Evolutionary conservation across 2,329 filamentous ascomycete genomes (phyloP), one percentile per base, ranked within the genome.

Genomic region (Botrytis aclada): DNA sequence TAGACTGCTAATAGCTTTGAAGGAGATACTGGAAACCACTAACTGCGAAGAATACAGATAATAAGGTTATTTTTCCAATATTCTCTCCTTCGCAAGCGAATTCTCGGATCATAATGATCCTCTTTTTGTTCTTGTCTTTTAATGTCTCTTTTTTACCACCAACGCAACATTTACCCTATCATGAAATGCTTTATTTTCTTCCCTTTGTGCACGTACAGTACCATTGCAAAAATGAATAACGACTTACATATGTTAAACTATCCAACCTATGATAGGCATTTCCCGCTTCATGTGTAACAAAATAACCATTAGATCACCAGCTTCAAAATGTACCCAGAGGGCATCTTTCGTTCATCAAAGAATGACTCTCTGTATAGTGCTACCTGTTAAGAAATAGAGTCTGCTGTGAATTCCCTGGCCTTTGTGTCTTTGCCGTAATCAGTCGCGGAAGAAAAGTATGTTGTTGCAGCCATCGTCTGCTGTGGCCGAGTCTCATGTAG

Each of bases 401-500:
- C 74, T 0, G 51, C 65, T 4, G 82, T 87, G 0, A 76, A 61
- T 0, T 80, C 87, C 76, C 82, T 83, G 0, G 85, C 89, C 45
- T 82, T 91, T 43, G 6, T 82, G 0, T 70, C 76, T 0, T 74
- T 91, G 3, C 77, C 91, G 29, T 76, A 78, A 10, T 70, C 73
- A 2, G 78, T 82, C 0, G 74, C 74, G 34, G 45, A 76, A 5
- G 62, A 83, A 9, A 41, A 78, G 0, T 81, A 86, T 73, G 77
- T 88, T 20, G 80, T 82, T 2, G 84, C 83, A 0, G 74, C 90
- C 0, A 80, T 91, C 18, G 77, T 90, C 10, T 91, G 85, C 1
- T 88, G 85, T 77, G 88, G 0, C 77, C 88, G 3, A 81, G 83
- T 5, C 79, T 76, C 1, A 79, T 91, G 2, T 91, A 88, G 89